Evolutionary conservation across 257 asterid species (phyloP).

Genomic region (Solanum megistacrolobum): DNA sequence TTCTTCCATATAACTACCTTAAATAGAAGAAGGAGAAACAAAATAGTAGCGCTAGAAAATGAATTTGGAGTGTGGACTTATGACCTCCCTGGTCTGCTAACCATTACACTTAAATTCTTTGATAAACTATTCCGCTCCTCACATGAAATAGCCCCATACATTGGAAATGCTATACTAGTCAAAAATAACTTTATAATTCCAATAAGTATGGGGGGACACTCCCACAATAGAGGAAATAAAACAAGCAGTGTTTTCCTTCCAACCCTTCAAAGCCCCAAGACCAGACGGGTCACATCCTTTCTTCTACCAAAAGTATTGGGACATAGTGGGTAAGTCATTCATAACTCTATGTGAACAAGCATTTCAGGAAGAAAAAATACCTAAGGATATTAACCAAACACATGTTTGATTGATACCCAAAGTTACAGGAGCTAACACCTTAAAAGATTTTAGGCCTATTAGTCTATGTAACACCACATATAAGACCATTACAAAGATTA

Average conservation of each 20-base stretch:
- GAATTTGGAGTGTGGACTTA: not conserved
- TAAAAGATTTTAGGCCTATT: not conserved
- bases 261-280: not conserved
- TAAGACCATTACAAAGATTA: not conserved
- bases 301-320: not conserved
- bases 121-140: not conserved
- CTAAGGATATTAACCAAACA: not conserved
- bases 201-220: too few species aligned
- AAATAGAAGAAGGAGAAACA: not conserved
- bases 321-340: not conserved
- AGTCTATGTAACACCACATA: not conserved
- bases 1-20: not conserved
- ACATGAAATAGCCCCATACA: too few species aligned
- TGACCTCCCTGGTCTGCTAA: too few species aligned
- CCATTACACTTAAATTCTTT: too few species aligned
- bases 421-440: not conserved
- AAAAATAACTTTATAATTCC: too few species aligned
- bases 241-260: not conserved
- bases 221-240: not conserved
- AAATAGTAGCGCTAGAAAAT: not conserved
- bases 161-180: too few species aligned
- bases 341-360: not conserved
- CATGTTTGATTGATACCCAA: too few species aligned
- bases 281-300: not conserved
- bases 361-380: not conserved